Conservation (phyloP, 2,329 filamentous ascomycete species). For the Aspergillus intermedius region DNA sequence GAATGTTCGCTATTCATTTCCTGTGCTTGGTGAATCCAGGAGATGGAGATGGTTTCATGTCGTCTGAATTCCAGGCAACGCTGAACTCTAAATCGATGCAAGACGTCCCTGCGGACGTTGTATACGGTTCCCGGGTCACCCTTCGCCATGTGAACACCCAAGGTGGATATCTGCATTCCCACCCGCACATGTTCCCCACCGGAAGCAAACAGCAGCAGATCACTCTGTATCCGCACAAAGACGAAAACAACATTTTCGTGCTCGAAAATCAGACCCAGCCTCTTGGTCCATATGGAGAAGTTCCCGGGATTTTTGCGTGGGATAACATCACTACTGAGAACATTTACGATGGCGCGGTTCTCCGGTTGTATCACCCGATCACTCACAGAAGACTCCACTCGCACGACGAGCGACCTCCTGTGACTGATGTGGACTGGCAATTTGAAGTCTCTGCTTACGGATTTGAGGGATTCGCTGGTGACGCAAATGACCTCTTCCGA, state of each 20-base stretch:
- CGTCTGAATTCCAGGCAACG: constrained; percentile 95
- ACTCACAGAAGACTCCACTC: constrained; percentile 91
- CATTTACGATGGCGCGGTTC: constrained; percentile 70
- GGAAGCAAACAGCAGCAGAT: constrained; percentile 99
- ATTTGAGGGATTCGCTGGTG: constrained; percentile 92
- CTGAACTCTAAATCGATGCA: constrained; percentile 96
- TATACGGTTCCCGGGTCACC: constrained; percentile 76
- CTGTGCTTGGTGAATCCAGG: constrained; percentile 87
- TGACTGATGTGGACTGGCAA: constrained; percentile 88
- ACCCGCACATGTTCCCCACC: constrained; percentile 93
- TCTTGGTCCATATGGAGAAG: constrained; percentile 65
- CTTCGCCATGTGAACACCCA: constrained; percentile 96
- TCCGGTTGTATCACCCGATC: constrained; percentile 75
- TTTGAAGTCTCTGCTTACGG: constrained; percentile 96
- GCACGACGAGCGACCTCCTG: constrained; percentile 77
- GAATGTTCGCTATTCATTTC: constrained; percentile 97
- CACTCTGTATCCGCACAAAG: constrained; percentile 97
- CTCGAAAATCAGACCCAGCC: constrained; percentile 96
- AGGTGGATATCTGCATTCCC: constrained; percentile 94
- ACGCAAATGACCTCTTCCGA: constrained; percentile 93
- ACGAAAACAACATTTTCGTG: constrained; percentile 93
- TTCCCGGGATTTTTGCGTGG: constrained; percentile 80
- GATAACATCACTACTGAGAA: constrained; percentile 62
- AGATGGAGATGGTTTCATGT: constrained; percentile 99
- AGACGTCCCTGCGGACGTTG: constrained; percentile 86